Evolutionary conservation across 1,139 yeast species (phyloP).

Genomic region (Trichomonascaceae sp.): DNA sequence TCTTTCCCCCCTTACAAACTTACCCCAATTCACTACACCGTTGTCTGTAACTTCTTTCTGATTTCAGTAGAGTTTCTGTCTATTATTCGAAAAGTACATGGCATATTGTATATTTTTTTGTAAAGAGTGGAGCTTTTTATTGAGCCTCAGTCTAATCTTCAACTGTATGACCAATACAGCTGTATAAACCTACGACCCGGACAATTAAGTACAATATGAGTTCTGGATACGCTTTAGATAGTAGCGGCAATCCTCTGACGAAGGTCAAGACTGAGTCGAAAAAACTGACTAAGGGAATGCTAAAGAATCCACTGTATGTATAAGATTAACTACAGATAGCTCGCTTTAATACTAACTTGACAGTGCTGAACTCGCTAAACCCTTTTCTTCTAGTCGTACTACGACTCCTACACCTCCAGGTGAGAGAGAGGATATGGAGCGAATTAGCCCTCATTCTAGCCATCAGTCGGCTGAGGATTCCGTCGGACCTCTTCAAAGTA

Average conservation of each 20-base stretch:
- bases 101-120: too few relatives aligned
- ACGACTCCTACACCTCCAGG: background rate
- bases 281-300: background rate
- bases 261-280: background rate
- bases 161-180: too few relatives aligned
- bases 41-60: background rate
- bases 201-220: background rate
- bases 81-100: background rate
- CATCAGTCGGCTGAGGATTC: background rate
- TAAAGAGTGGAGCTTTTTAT: background rate
- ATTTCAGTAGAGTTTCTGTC: background rate
- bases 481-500: background rate
- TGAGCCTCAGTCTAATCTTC: background rate
- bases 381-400: background rate
- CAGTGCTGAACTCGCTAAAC: background rate
- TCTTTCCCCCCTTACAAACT: background rate
- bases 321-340: background rate
- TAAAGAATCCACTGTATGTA: background rate
- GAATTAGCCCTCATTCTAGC: background rate
- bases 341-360: background rate
- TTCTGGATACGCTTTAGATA: background rate
- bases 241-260: background rate
- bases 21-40: background rate
- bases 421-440: background rate
- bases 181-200: too few relatives aligned